A percentile compares a stretch with the other conserved stretches of the same genome.
Conservation (phyloP, 1,284 basidiomycete species). For the Heterobasidion parviporum region DNA sequence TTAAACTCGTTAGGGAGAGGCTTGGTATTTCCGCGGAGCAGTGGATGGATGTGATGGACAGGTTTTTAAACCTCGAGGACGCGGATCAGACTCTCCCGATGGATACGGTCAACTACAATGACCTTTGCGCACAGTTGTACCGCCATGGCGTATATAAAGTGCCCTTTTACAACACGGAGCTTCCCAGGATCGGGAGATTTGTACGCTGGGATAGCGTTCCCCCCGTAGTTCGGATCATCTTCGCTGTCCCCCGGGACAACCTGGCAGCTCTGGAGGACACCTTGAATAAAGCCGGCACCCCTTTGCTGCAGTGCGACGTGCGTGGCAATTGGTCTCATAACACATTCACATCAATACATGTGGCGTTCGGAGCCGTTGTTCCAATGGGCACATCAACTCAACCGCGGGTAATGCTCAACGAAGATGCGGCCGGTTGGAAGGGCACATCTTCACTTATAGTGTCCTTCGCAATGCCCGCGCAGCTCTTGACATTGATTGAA, state of each 20-base stretch:
- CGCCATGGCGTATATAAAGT: neutral
- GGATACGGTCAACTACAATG: neutral
- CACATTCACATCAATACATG: constrained; percentile 22
- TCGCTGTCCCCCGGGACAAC: constrained; percentile 28
- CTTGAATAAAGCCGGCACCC: constrained; percentile 18
- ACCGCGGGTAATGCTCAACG: constrained; percentile 21
- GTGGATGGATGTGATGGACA: neutral
- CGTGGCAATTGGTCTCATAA: constrained; percentile 16
- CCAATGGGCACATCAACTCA: constrained; percentile 16
- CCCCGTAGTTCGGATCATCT: constrained; percentile 14
- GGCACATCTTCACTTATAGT: constrained; percentile 25
- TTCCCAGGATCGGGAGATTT: neutral
- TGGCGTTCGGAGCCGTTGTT: constrained; percentile 22
- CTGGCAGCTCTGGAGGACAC: constrained; percentile 15
- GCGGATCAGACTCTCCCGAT: neutral
- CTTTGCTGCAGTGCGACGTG: constrained; percentile 21
- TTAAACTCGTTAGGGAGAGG: constrained; percentile 28
- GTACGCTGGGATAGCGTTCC: constrained; percentile 22
- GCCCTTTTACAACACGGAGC: neutral
- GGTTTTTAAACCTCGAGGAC: neutral
- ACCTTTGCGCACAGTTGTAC: neutral
- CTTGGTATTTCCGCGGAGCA: constrained; percentile 1
- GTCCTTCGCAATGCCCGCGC: constrained; percentile 24
- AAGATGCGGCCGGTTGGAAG: constrained; percentile 22
- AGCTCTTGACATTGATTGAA: constrained; percentile 17